Conservation (phyloP, 176 grass and related monocot species). For the Pharus latifolius region DNA sequence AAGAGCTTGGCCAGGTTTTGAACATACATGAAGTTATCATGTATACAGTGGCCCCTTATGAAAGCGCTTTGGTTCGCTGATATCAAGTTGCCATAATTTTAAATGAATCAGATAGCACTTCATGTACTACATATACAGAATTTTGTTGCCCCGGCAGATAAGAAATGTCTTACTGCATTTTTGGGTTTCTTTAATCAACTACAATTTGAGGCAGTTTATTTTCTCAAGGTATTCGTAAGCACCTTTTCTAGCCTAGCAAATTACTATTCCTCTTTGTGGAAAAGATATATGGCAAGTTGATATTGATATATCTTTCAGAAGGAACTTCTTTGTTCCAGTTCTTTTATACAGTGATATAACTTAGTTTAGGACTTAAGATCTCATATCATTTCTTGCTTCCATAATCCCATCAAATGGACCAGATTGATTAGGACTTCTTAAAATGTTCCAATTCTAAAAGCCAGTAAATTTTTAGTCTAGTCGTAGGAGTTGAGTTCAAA, state of each 20-base stretch:
- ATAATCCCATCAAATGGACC: not conserved
- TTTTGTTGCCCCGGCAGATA: not conserved
- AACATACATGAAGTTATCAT: too few relatives aligned
- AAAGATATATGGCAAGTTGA: not conserved
- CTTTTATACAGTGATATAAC: not conserved
- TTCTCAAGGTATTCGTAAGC: too few relatives aligned
- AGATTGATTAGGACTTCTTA: not conserved
- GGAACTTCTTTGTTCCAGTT: not conserved
- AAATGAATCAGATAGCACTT: not conserved
- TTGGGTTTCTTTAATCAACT: too few relatives aligned
- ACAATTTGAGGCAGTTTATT: too few relatives aligned
- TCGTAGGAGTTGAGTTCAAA: not conserved
- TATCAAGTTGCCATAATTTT: too few relatives aligned
- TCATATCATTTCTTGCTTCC: not conserved
- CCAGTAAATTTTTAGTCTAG: not conserved
- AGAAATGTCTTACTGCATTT: not conserved
- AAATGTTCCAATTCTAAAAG: not conserved
- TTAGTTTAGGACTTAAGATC: not conserved
- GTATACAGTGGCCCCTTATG: too few relatives aligned
- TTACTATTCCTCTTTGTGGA: too few relatives aligned
- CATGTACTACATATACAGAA: slow-evolving; percentile 3
- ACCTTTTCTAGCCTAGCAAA: too few relatives aligned
- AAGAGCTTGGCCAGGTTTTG: too few relatives aligned
- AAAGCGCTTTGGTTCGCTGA: too few relatives aligned
- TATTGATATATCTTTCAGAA: not conserved